Evolutionary conservation across 2,329 filamentous ascomycete species (phyloP).

Genomic region (Talaromyces sp.): DNA sequence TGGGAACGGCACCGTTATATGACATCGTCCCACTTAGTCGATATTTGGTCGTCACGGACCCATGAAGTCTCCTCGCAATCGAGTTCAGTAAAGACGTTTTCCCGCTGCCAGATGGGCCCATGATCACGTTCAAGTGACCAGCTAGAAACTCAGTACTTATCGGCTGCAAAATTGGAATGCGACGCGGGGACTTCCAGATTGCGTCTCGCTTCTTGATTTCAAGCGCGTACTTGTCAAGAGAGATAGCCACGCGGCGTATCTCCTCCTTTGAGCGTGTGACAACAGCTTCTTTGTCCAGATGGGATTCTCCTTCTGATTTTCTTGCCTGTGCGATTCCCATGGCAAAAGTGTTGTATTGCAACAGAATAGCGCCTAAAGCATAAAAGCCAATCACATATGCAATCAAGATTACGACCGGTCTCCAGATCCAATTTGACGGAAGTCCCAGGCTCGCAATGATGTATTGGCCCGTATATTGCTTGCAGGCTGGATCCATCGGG

Average conservation of each 20-base stretch:
- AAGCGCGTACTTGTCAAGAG: constrained; percentile 59
- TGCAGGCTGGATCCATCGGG: constrained; percentile 58
- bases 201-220: constrained; percentile 57
- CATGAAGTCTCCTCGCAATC: constrained; percentile 62
- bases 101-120: constrained; percentile 72
- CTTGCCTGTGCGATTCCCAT: constrained; percentile 63
- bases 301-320: constrained; percentile 54
- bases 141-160: constrained; percentile 62
- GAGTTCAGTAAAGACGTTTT: constrained; percentile 71
- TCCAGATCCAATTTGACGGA: constrained; percentile 59
- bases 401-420: constrained; percentile 58
- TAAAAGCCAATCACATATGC: constrained; percentile 61
- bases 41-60: constrained; percentile 58
- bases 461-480: constrained; percentile 62
- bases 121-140: constrained; percentile 67
- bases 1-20: constrained; percentile 65
- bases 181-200: constrained; percentile 39
- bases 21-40: constrained; percentile 55
- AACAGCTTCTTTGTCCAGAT: constrained; percentile 67
- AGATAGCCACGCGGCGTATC: constrained; percentile 58
- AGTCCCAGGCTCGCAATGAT: constrained; percentile 66
- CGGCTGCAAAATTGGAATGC: constrained; percentile 55
- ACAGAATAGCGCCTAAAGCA: constrained; percentile 52
- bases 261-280: constrained; percentile 46
- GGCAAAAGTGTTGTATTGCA: constrained; percentile 60